Evolutionary conservation across 306 rosid species (phyloP).

Genomic region (Alnus glutinosa): DNA sequence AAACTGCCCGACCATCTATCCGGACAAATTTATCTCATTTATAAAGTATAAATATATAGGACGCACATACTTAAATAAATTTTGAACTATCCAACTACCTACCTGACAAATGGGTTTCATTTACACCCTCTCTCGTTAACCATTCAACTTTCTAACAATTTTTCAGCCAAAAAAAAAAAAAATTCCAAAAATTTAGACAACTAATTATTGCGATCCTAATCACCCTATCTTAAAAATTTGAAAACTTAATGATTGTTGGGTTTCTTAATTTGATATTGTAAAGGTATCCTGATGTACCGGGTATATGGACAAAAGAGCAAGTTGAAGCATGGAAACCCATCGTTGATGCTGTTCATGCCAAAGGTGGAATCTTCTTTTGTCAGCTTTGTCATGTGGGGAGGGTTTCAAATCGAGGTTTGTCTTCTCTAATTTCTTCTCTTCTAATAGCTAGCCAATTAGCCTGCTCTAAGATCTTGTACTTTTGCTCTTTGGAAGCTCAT

Average conservation of each 20-base stretch:
- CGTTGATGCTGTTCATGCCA: constrained; percentile 51
- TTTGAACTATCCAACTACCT: too few species aligned
- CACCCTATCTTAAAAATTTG: background rate
- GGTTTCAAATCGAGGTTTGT: constrained; percentile 38
- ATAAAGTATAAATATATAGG: too few species aligned
- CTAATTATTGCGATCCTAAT: background rate
- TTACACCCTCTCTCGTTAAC: too few species aligned
- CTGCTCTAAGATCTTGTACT: too few species aligned
- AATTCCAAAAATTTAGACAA: too few species aligned
- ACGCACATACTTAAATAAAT: too few species aligned
- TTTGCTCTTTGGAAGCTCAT: too few species aligned
- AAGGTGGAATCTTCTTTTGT: constrained; percentile 50
- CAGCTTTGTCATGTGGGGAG: constrained; percentile 50
- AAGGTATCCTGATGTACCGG: constrained; percentile 40
- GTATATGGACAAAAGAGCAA: constrained; percentile 55
- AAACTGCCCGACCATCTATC: too few species aligned
- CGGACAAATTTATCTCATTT: too few species aligned
- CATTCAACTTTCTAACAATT: background rate
- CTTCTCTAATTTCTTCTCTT: background rate
- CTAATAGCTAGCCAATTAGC: too few species aligned
- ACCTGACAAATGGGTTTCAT: too few species aligned
- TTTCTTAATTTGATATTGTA: background rate
- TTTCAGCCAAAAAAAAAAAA: too few species aligned
- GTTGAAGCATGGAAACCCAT: constrained; percentile 57
- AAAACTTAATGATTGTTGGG: background rate